Evolutionary conservation across 148 eudicot genomes (phyloP), one percentile per base, ranked within the genome.

Genomic region (Nepenthes gracilis): DNA sequence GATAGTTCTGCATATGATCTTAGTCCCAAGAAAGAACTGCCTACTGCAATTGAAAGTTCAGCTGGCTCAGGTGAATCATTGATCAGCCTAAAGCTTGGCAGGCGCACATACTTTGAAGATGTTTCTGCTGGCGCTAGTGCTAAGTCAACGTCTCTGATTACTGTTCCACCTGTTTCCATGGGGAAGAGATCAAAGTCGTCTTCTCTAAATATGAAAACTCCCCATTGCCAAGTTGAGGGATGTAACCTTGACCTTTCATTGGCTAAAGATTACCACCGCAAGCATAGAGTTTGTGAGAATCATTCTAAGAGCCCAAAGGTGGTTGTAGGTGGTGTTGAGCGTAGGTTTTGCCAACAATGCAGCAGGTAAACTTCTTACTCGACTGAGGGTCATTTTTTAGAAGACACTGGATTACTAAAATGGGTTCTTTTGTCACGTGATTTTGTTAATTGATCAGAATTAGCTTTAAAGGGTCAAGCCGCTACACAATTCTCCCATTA

Each of bases 311-410:
- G 81, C 67, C 83, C 88, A 1, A 81, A 76, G 72, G 98, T 93
- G 45, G 72, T 86, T 55, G 81, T 93, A 9, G 77, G 67, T 52
- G 98, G 98, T 43, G 57, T 77, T 13, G 98, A 88, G 55, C 81
- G 98, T 14, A 79, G 98, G 69, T 93, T 93, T 76, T 93, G 98
- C 74, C 98, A 93, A 62, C 98, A 88, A 63, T 93, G 98, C 76
- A 93, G 98, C 88, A 82, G 98, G 98, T 86, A 72, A 77, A 66
- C 66, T 43, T 62, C 70, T 12, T 14, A 11, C 12, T 1, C 48
- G n/a, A 33, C 9, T 43, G 23, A 49, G 12, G 2, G 11, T 49
- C 53, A 34, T 13, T 43, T 47, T 1, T 43, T 23, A 32, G 23
- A 43, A 34, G 2, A 45, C 35, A 43, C 12, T 14, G 23, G 10